These are phyloP conservation scores for Flaveria ramosissima DNA, from an alignment of 129 eudicot species.

Conservation along the genomic window DNA sequence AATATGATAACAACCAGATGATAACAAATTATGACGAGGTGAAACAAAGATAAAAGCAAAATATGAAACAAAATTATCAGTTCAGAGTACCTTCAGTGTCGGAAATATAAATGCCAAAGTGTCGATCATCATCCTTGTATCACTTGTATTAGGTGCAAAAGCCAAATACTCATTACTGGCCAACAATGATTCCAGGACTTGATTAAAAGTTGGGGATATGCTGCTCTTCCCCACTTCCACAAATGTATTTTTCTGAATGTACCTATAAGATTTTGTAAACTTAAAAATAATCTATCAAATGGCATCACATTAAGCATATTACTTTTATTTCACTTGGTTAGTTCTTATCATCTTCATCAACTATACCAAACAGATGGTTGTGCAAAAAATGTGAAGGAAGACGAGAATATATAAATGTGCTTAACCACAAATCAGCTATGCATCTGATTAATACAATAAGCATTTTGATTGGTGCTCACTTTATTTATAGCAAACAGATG, in stretches of 20 bases:
- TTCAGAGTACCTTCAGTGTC: constrained; percentile 61
- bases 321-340: constrained; percentile 14
- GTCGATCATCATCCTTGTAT: constrained; percentile 81
- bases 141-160: constrained; percentile 87
- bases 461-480: constrained; percentile 8
- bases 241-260: constrained; percentile 72
- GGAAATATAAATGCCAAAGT: constrained; percentile 79
- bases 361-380: constrained; percentile 9
- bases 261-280: constrained; percentile 49
- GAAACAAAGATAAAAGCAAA: neutral
- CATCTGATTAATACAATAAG: constrained; percentile 11
- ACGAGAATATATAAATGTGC: constrained; percentile 4
- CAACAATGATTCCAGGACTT: constrained; percentile 58
- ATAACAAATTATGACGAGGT: constrained; percentile 23
- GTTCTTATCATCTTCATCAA: constrained; percentile 27
- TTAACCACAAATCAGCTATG: constrained; percentile 23
- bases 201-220: constrained; percentile 70
- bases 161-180: constrained; percentile 76
- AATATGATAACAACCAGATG: constrained; percentile 12
- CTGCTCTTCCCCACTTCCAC: constrained; percentile 82
- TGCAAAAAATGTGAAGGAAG: constrained; percentile 13
- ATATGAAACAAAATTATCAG: neutral
- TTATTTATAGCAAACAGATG: neutral
- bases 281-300: neutral
- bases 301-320: constrained; percentile 15